Evolutionary conservation across 192 early-diverging fungal genomes (phyloP), one percentile per base, ranked within the genome.

Genomic region (Rhizophagus clarus): DNA sequence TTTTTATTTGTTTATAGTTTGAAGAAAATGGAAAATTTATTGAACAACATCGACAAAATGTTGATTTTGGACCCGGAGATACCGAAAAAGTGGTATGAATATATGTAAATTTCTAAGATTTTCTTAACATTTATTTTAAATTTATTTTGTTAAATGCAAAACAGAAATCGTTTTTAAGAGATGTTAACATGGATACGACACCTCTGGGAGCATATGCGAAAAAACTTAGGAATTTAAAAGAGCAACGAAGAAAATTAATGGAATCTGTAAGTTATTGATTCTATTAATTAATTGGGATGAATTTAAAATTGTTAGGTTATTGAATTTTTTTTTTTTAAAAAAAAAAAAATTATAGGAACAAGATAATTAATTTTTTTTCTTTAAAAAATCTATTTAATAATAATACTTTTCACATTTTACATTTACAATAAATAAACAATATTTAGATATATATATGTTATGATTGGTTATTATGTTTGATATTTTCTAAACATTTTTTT

Each of bases 11-110:
- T 34, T 34, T 34, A 4, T 77, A 92, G 89, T 81, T 97, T 47
- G 96, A 97, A 79, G 90, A 93, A 87, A 96, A 94, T 68, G 82
- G 90, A 45, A 85, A 84, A 74, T 94, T 90, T 79, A 92, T 99
- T 63, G 90, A 95, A 80, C 83, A 87, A 60, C 85, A 92, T 76
- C 90, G 98, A 22, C 85, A 88, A 29, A 78, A 88, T 82, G 83
- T 90, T 28, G 92, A 92, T 51, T 93, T 92, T 81, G 84, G 86
- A 47, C 92, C 92, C 5, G 82, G 83, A 11, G 87, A 92, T 76
- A 78, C 83, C 63, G 68, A 81, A 0, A 83, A 85, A 56, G 89
- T 84, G 67, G 77, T 79, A 79, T 29, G 47, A 17, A 3, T 28
- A 49, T 45, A 45, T 37, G 49, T 32, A 56, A 56, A 56, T 56